Conservation (phyloP, 495 filamentous ascomycete species). For the Hamigera avellanea region DNA sequence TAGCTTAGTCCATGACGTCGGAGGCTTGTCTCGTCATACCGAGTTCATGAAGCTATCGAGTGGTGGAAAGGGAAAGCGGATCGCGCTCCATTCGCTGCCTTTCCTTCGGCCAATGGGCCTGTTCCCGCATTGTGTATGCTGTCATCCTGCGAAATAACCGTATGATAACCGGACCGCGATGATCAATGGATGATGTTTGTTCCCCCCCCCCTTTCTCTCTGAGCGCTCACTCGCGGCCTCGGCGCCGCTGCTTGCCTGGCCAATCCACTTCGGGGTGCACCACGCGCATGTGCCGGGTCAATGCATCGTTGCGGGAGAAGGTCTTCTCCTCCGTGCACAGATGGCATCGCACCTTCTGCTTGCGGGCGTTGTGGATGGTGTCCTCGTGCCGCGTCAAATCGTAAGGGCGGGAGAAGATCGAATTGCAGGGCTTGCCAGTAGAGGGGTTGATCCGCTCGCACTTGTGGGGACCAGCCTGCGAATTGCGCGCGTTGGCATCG, state of each 20-base stretch:
- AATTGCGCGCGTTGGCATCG: slow-evolving; percentile 53
- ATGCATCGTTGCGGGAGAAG: slow-evolving; percentile 83
- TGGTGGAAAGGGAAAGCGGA: background rate
- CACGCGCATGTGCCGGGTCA: slow-evolving; percentile 86
- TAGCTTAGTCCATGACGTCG: slow-evolving; percentile 14
- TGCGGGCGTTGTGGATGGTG: slow-evolving; percentile 89
- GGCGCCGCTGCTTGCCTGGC: slow-evolving; percentile 49
- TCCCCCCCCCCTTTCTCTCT: background rate
- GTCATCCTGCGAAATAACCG: background rate
- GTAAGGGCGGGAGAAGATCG: slow-evolving; percentile 93
- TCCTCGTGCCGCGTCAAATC: slow-evolving; percentile 96
- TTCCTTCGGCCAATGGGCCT: too few relatives aligned
- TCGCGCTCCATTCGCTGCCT: too few relatives aligned
- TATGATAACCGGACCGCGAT: background rate
- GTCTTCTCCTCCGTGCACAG: slow-evolving; percentile 96
- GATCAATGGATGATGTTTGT: too few relatives aligned
- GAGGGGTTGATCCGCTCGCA: slow-evolving; percentile 91
- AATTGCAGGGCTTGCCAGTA: slow-evolving; percentile 93
- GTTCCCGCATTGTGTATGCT: background rate
- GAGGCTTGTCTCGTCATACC: slow-evolving; percentile 10
- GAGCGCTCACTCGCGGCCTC: slow-evolving; percentile 29
- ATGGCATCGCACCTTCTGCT: slow-evolving; percentile 92
- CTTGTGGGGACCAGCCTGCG: slow-evolving; percentile 78
- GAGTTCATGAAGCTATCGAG: background rate
- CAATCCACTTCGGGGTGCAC: slow-evolving; percentile 81